Conservation (phyloP, 2,329 filamentous ascomycete genomes). For the Neofusicoccum parvum region DNA sequence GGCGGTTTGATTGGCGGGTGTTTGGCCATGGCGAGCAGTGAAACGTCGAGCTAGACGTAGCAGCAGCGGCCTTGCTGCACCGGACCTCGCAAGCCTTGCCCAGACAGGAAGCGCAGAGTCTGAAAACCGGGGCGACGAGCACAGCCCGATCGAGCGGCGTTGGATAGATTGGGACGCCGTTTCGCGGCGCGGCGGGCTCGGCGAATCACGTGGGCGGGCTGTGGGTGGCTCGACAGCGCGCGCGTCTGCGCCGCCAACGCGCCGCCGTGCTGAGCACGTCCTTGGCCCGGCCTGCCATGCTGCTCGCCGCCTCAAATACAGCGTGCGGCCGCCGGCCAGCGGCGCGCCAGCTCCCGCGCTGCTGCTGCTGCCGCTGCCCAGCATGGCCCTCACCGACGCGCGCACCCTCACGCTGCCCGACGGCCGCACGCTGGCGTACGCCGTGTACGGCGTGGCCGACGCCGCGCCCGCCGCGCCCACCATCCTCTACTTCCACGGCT, state of each 20-base stretch:
- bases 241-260: background rate
- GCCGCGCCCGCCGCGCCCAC: constrained; percentile 21
- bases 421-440: constrained; percentile 47
- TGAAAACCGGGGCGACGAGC: background rate
- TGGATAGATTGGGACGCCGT: background rate
- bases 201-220: background rate
- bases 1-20: too few relatives aligned
- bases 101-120: background rate
- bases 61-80: too few relatives aligned
- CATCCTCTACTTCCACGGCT: constrained; percentile 49
- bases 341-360: background rate
- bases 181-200: background rate
- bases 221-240: background rate
- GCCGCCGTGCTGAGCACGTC: background rate
- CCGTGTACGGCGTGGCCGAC: constrained; percentile 49
- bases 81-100: background rate
- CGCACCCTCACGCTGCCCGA: constrained; percentile 32
- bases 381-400: background rate
- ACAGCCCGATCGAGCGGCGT: background rate
- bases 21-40: too few relatives aligned
- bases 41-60: too few relatives aligned
- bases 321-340: background rate
- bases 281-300: too few relatives aligned
- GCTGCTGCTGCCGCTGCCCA: background rate
- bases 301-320: background rate